Evolutionary conservation across 805 yeast genomes (phyloP).

Genomic region (Schwanniomyces sp.): DNA sequence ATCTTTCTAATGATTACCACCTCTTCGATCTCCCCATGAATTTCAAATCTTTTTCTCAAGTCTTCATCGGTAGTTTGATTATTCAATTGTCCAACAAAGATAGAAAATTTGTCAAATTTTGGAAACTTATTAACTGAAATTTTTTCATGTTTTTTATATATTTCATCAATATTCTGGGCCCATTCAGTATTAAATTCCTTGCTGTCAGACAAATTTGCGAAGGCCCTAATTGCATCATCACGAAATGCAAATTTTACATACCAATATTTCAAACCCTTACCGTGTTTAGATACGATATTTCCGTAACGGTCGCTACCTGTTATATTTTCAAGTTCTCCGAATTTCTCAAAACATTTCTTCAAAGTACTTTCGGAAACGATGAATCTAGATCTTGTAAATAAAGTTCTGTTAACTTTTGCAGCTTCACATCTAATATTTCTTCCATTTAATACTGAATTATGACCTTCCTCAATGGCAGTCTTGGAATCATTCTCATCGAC

Average conservation of each 20-base stretch:
- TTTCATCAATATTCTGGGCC: conserved; percentile 78
- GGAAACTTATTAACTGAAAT: conserved; percentile 1
- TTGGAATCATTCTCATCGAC: conserved; percentile 67
- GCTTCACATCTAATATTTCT: conserved; percentile 83
- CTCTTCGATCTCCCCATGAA: conserved; percentile 65
- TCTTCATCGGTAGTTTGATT: conserved; percentile 53
- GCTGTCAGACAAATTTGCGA: conserved; percentile 61
- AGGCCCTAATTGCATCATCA: conserved; percentile 86
- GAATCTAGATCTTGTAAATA: conserved; percentile 50
- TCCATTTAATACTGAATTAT: conserved; percentile 67
- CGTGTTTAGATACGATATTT: conserved; percentile 10
- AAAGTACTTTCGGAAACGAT: conserved; percentile 31
- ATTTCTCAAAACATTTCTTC: conserved; percentile 41
- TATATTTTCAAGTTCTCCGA: conserved; percentile 77
- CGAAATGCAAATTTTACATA: conserved; percentile 76
- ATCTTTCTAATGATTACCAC: conserved; percentile 54
- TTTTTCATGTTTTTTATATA: conserved; percentile 6
- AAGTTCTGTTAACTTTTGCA: conserved; percentile 88
- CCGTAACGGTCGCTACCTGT: conserved; percentile 42
- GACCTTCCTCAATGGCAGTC: conserved; percentile 66
- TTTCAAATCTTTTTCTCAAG: conserved; percentile 56
- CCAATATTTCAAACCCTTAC: conserved; percentile 51
- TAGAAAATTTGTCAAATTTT: conserved; percentile 61
- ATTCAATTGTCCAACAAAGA: conserved; percentile 78
- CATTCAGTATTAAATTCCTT: conserved; percentile 67